A percentile compares a stretch with the other conserved stretches of the same genome.
Evolutionary conservation across 1,139 yeast genomes (phyloP).

Genomic region (Scheffersomyces lignicola): DNA sequence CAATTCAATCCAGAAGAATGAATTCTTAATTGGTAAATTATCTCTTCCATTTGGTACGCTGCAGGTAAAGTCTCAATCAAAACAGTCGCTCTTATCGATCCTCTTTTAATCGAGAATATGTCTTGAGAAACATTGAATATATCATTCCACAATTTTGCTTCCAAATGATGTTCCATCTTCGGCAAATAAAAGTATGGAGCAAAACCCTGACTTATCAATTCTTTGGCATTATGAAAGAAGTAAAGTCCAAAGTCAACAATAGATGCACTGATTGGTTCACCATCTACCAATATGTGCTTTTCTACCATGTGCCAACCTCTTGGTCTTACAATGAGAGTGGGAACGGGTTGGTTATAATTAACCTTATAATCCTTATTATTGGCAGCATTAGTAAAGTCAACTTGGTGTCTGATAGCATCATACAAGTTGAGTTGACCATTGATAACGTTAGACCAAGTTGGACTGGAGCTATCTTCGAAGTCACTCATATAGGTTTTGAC

Average conservation of each 20-base stretch:
- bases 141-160: conserved; percentile 76
- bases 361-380: conserved; percentile 61
- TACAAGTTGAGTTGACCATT: conserved; percentile 86
- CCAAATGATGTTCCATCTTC: conserved; percentile 73
- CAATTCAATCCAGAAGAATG: conserved; percentile 75
- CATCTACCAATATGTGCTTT: conserved; percentile 67
- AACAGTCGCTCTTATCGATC: conserved; percentile 72
- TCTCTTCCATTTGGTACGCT: conserved; percentile 77
- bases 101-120: conserved; percentile 59
- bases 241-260: conserved; percentile 73
- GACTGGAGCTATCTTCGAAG: conserved; percentile 89
- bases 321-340: conserved; percentile 75
- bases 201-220: conserved; percentile 54
- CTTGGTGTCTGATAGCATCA: conserved; percentile 64
- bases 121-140: conserved; percentile 69
- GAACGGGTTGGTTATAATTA: conserved; percentile 53
- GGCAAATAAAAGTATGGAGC: conserved; percentile 78
- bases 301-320: conserved; percentile 82
- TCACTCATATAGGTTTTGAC: conserved; percentile 92
- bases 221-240: conserved; percentile 69
- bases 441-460: conserved; percentile 86
- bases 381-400: conserved; percentile 54
- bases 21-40: conserved; percentile 67
- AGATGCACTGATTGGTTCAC: conserved; percentile 69
- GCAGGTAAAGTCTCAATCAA: conserved; percentile 71